Evolutionary conservation across 2,329 filamentous ascomycete species (phyloP).

Genomic region (Penicillium sclerotigenum): DNA sequence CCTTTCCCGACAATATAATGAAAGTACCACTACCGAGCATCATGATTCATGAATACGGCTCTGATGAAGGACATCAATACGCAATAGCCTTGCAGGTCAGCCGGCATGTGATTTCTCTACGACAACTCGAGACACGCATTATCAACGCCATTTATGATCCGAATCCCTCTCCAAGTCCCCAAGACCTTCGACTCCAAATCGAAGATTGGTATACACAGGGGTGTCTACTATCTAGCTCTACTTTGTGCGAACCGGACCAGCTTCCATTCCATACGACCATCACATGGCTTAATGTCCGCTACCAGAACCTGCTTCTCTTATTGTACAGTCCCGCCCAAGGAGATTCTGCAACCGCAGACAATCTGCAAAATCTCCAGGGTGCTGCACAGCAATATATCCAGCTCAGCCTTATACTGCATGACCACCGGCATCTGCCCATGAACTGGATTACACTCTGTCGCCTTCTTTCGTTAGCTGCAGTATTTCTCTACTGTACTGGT

Average conservation of each 20-base stretch:
- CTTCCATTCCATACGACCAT: neutral
- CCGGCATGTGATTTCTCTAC: neutral
- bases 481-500: neutral
- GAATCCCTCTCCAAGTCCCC: neutral
- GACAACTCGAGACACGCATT: neutral
- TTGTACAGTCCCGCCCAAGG: neutral
- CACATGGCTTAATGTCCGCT: neutral
- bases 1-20: neutral
- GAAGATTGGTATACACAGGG: neutral
- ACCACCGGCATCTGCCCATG: neutral
- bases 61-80: neutral
- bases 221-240: neutral
- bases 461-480: neutral
- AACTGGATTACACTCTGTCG: neutral
- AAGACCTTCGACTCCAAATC: neutral
- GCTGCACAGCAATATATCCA: neutral
- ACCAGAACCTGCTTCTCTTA: neutral
- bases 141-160: neutral
- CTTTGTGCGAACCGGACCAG: neutral
- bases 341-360: neutral
- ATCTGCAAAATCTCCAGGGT: neutral
- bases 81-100: neutral
- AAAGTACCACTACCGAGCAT: neutral
- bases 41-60: neutral
- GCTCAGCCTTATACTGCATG: neutral